Evolutionary conservation across 345 rosid genomes (phyloP).

Genomic region (Noccaea bulbosa): DNA sequence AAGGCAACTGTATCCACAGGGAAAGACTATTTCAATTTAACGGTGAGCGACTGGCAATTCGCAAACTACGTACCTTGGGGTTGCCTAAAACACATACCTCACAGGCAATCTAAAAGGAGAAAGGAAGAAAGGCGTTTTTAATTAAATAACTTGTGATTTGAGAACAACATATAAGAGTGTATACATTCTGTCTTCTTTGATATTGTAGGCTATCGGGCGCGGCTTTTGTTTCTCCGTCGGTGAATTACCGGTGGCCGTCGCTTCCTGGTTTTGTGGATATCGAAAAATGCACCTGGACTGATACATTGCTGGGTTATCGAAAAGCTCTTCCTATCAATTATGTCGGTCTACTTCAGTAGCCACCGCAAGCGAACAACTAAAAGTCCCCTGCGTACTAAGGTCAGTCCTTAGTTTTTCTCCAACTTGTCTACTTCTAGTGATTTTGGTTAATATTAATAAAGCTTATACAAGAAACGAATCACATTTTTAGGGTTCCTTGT

Average conservation of each 20-base stretch:
- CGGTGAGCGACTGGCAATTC: conserved; percentile 82
- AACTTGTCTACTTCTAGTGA: too few relatives aligned
- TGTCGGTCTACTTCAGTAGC: conserved; percentile 61
- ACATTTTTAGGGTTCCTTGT: too few relatives aligned
- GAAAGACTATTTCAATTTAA: conserved; percentile 78
- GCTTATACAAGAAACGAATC: too few relatives aligned
- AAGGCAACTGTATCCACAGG: conserved; percentile 69
- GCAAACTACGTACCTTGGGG: conserved; percentile 94
- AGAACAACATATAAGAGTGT: too few relatives aligned
- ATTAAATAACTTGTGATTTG: neutral
- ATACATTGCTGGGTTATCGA: conserved; percentile 81
- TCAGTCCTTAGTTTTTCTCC: conserved; percentile 27
- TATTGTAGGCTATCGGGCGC: conserved; percentile 74
- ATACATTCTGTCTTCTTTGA: neutral
- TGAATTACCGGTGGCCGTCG: conserved; percentile 83
- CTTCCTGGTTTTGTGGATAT: conserved; percentile 75
- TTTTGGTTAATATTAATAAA: too few relatives aligned
- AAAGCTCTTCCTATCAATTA: conserved; percentile 61
- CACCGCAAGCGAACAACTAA: conserved; percentile 60
- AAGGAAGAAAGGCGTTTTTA: neutral
- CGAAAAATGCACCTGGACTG: conserved; percentile 66
- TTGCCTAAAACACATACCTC: conserved; percentile 61
- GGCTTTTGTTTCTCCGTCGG: conserved; percentile 70
- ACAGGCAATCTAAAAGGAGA: conserved; percentile 54
- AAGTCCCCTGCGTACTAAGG: conserved; percentile 86